phyloP scores from a whole-genome alignment of 2,329 filamentous ascomycete species.

The Penicillium hordei region DNA sequence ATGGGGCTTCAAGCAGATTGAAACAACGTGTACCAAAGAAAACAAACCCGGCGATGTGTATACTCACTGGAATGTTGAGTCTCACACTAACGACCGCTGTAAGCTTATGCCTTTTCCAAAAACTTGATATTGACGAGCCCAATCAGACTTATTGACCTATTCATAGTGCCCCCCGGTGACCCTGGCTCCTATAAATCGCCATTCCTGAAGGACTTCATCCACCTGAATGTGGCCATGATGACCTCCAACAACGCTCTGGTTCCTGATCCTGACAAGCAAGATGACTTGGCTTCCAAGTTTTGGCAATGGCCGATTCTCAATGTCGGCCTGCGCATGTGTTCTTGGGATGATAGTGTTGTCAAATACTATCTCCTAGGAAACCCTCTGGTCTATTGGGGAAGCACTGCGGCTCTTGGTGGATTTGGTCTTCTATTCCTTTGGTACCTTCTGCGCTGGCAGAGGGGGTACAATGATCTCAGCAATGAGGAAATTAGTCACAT shows the following conservation, averaged over 20 bases:
- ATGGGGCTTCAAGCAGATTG: conserved; percentile 99
- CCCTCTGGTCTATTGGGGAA: conserved; percentile 93
- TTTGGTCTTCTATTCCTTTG: conserved; percentile 72
- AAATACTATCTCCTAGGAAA: conserved; percentile 99
- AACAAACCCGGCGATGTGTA: conserved; percentile 92
- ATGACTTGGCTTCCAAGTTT: conserved; percentile 92
- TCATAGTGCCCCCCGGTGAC: conserved; percentile 77
- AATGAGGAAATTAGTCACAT: conserved; percentile 84
- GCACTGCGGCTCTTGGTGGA: conserved; percentile 72
- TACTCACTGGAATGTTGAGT: conserved; percentile 98
- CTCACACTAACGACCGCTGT: conserved; percentile 91
- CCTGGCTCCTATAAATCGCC: conserved; percentile 93
- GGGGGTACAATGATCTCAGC: conserved; percentile 82
- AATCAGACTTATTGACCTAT: conserved; percentile 11
- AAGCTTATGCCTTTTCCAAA: conserved; percentile 45
- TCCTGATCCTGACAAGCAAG: conserved; percentile 97
- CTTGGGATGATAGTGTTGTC: conserved; percentile 91
- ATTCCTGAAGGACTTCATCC: conserved; percentile 96
- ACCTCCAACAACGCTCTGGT: conserved; percentile 98
- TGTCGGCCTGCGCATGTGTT: conserved; percentile 96
- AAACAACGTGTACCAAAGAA: conserved; percentile 89
- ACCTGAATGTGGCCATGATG: conserved; percentile 99
- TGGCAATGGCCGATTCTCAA: conserved; percentile 98
- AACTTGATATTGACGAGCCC: background rate
- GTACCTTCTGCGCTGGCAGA: conserved; percentile 94